Percentiles rank a stretch among this genome's conserved stretches.
These are phyloP conservation scores for Calonectria hongkongensis DNA, from an alignment of 2,329 filamentous ascomycete genomes.

Conservation along the genomic window DNA sequence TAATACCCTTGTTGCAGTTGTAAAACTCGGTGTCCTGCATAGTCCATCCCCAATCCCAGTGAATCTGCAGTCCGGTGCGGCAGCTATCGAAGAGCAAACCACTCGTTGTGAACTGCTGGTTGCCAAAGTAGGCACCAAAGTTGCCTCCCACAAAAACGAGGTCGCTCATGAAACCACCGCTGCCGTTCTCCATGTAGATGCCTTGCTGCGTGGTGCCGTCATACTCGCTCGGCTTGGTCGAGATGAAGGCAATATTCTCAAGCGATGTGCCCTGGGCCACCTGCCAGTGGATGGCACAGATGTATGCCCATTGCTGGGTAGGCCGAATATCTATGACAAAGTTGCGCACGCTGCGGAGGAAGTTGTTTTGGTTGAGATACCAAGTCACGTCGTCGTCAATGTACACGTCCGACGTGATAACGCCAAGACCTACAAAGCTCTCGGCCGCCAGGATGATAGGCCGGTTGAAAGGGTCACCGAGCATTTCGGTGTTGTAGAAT, in stretches of 20 bases:
- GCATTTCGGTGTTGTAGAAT: constrained; percentile 94
- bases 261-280: constrained; percentile 87
- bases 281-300: constrained; percentile 88
- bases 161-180: constrained; percentile 89
- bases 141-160: constrained; percentile 88
- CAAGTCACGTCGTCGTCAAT: constrained; percentile 79
- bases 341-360: constrained; percentile 88
- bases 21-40: constrained; percentile 86
- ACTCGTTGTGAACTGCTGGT: constrained; percentile 90
- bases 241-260: constrained; percentile 89
- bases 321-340: constrained; percentile 82
- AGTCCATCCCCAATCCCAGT: constrained; percentile 94
- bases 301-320: constrained; percentile 76
- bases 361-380: constrained; percentile 89
- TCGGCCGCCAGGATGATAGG: constrained; percentile 85
- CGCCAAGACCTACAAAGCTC: constrained; percentile 87
- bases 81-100: constrained; percentile 89
- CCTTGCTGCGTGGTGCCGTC: constrained; percentile 81
- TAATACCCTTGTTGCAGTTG: constrained; percentile 82
- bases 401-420: constrained; percentile 94
- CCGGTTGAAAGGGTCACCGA: constrained; percentile 78
- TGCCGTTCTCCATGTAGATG: constrained; percentile 90
- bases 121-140: constrained; percentile 86
- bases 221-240: constrained; percentile 74
- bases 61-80: constrained; percentile 89